A percentile compares a stretch with the other conserved stretches of the same genome.
These are phyloP conservation scores for Paralagenidium karlingii DNA, from an alignment of 352 stramenopile species.

Conservation along the genomic window DNA sequence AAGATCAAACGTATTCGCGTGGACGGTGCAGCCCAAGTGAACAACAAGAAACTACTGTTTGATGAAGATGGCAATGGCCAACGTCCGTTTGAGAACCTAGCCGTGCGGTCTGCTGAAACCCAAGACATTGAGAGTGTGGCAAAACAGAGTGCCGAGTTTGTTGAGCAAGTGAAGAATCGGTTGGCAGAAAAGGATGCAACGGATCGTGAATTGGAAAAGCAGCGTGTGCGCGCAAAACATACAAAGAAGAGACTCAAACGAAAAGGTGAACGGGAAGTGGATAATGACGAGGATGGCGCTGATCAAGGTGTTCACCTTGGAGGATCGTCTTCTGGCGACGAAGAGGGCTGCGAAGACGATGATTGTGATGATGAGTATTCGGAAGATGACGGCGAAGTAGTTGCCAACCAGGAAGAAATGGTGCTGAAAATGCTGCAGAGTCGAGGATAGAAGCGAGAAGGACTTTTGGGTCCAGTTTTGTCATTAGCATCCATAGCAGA, in stretches of 20 bases:
- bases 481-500: too few relatives aligned
- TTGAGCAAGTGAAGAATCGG: conserved; percentile 45
- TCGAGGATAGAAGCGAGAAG: too few relatives aligned
- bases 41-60: conserved; percentile 86
- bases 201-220: conserved; percentile 71
- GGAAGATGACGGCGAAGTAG: conserved; percentile 27
- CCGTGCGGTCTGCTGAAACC: conserved; percentile 18
- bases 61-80: conserved; percentile 88
- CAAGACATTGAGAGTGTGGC: conserved; percentile 51
- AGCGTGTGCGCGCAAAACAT: conserved; percentile 82
- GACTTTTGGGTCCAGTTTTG: too few relatives aligned
- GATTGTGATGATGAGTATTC: conserved; percentile 14
- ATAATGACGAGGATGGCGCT: conserved; percentile 27
- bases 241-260: conserved; percentile 78
- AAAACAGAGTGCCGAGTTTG: conserved; percentile 42
- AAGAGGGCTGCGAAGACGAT: conserved; percentile 13
- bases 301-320: conserved; percentile 12
- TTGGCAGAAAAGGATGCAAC: conserved; percentile 70
- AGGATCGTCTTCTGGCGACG: conserved; percentile 12
- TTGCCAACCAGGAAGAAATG: conserved; percentile 67
- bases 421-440: conserved; percentile 68
- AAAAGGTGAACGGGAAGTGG: conserved; percentile 45
- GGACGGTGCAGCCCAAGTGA: conserved; percentile 46
- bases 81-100: conserved; percentile 44
- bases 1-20: conserved; percentile 72